phyloP scores from a whole-genome alignment of 768 basidiomycete genomes.

The Boletus fagicola region DNA sequence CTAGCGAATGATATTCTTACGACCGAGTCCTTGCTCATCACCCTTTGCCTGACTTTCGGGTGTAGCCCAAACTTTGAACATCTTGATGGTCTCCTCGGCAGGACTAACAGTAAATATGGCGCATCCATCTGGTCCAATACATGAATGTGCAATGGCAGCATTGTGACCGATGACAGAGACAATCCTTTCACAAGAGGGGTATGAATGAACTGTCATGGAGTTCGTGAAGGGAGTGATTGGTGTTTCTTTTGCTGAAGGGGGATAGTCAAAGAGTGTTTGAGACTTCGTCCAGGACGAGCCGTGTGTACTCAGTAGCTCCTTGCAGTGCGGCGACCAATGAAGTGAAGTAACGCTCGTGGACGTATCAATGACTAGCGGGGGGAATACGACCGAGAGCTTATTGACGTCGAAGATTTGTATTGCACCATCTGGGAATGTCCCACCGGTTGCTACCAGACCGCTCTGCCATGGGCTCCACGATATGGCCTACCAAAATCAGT shows the following conservation, averaged over 20 bases:
- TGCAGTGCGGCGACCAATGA: slow-evolving; percentile 73
- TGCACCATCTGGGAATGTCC: slow-evolving; percentile 59
- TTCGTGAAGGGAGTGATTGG: slow-evolving; percentile 35
- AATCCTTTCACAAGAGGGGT: slow-evolving; percentile 51
- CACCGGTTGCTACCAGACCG: slow-evolving; percentile 64
- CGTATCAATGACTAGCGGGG: slow-evolving; percentile 45
- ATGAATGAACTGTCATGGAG: slow-evolving; percentile 50
- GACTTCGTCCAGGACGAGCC: slow-evolving; percentile 37
- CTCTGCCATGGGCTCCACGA: slow-evolving; percentile 77
- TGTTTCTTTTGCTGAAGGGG: slow-evolving; percentile 23
- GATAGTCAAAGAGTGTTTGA: slow-evolving; percentile 19
- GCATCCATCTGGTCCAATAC: slow-evolving; percentile 61
- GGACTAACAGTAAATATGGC: slow-evolving; percentile 64
- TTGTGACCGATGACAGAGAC: slow-evolving; percentile 57
- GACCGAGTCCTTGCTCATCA: slow-evolving; percentile 21
- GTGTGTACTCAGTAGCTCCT: slow-evolving; percentile 84
- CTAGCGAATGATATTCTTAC: slow-evolving; percentile 30
- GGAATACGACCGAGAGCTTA: slow-evolving; percentile 42
- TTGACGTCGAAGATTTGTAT: slow-evolving; percentile 52
- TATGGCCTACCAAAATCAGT: slow-evolving; percentile 46
- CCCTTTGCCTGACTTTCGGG: slow-evolving; percentile 19
- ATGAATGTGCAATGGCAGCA: slow-evolving; percentile 56
- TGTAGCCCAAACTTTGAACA: slow-evolving; percentile 65
- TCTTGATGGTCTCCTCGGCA: slow-evolving; percentile 65
- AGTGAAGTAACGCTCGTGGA: slow-evolving; percentile 58